Evolutionary conservation across 352 stramenopile genomes (phyloP).

Genomic region (Globisporangium paroecandrum): DNA sequence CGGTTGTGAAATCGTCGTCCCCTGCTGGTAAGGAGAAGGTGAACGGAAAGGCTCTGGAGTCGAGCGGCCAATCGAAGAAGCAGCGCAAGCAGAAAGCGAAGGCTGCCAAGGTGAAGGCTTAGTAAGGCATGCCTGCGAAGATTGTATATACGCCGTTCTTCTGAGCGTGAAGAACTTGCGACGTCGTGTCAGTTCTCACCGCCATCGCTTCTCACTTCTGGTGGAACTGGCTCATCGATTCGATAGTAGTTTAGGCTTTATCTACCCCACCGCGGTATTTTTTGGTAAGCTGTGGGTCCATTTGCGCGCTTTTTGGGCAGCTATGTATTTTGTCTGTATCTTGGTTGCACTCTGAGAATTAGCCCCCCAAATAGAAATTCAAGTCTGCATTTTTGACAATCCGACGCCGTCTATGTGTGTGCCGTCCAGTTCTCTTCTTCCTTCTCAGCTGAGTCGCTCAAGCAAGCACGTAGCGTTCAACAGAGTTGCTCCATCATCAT

Average conservation of each 20-base stretch:
- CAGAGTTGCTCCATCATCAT: background rate
- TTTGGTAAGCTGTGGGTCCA: constrained; percentile 8
- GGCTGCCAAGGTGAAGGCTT: constrained; percentile 9
- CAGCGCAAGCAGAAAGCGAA: constrained; percentile 19
- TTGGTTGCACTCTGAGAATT: constrained; percentile 3
- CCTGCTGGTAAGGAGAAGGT: constrained; percentile 5
- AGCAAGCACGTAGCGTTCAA: background rate
- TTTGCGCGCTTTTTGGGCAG: constrained; percentile 11
- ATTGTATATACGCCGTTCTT: background rate
- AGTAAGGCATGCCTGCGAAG: background rate
- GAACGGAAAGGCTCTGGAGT: background rate
- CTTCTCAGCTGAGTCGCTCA: background rate
- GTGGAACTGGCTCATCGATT: background rate
- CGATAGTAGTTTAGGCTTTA: background rate
- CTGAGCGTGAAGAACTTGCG: background rate
- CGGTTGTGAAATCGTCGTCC: constrained; percentile 4
- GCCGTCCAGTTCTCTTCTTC: background rate
- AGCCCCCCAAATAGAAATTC: constrained; percentile 9
- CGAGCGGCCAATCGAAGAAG: constrained; percentile 13
- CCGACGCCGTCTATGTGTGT: background rate
- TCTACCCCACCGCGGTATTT: background rate
- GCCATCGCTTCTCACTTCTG: background rate
- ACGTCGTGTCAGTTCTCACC: background rate
- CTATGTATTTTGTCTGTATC: constrained; percentile 8
- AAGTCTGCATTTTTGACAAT: constrained; percentile 5